Evolutionary conservation across 139 green algal species (phyloP), one percentile per base, ranked within the genome.

Genomic region (Microglena sp.): DNA sequence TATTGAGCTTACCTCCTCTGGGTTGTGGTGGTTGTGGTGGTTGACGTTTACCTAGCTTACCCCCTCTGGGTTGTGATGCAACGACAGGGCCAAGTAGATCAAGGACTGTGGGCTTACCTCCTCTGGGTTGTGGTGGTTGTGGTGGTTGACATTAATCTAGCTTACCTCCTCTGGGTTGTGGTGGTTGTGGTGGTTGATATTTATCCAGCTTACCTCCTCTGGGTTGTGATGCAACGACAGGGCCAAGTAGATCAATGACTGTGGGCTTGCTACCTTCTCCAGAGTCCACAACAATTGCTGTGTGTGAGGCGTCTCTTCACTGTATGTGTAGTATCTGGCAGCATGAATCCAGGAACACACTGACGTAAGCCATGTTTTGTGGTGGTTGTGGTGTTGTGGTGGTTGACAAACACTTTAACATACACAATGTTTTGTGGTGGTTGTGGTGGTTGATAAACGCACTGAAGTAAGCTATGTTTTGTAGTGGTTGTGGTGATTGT

Each of bases 171-270:
- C n/a, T n/a, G n/a, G n/a, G n/a, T 83, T 80, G 59, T 83, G 77
- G 54, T 83, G 77, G n/a, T n/a, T n/a, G n/a, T n/a, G n/a, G n/a
- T n/a, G n/a, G n/a, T n/a, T n/a, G n/a, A n/a, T n/a, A n/a, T n/a
- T n/a, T n/a, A n/a, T n/a, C n/a, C n/a, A n/a, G n/a, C n/a, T n/a
- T 50, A 72, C 67, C 60, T 69, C 60, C 21, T 70, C 34, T 1
- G 77, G 70, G 33, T 85, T 82, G 60, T 85, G 78, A 50, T 85
- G 78, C 32, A 82, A 55, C 29, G 50, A 72, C 1, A 85, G 66
- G 24, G 78, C 69, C 8, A 85, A 60, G 53, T 64, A 76, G 1
- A 82, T 71, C 24, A 60, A 7, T 7, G 56, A 77, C 44, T 60
- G 28, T 3, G 58, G 68, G 0, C 61, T 67, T 1, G 62, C 36